Evolutionary conservation across 345 rosid species (phyloP).

Genomic region (Rhizophora apiculata): DNA sequence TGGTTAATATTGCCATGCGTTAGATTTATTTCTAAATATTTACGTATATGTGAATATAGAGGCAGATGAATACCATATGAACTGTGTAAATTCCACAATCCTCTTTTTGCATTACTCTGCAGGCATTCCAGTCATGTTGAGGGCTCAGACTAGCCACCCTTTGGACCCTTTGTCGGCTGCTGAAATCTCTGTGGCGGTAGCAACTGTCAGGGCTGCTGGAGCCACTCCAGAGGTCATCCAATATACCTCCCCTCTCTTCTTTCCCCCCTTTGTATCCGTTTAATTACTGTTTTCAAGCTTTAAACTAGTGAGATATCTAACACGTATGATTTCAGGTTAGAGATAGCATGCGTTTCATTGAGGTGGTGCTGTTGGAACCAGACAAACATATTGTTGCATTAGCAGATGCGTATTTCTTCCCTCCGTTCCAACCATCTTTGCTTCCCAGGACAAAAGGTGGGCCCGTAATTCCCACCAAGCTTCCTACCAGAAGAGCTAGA

Average conservation of each 20-base stretch:
- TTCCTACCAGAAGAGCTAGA: slow-evolving; percentile 86
- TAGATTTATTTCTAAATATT: too few species aligned
- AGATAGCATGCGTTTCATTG: slow-evolving; percentile 88
- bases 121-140: slow-evolving; percentile 61
- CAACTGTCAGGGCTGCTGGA: slow-evolving; percentile 90
- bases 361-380: slow-evolving; percentile 83
- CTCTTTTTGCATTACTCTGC: slow-evolving; percentile 21
- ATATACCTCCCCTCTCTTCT: neutral
- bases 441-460: slow-evolving; percentile 84
- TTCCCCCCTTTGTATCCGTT: neutral
- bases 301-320: slow-evolving; percentile 13
- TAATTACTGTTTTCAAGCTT: neutral
- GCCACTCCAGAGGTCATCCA: slow-evolving; percentile 77
- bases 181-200: slow-evolving; percentile 85
- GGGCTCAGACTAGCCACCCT: slow-evolving; percentile 80
- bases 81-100: too few species aligned
- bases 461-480: slow-evolving; percentile 74
- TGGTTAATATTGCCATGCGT: too few species aligned
- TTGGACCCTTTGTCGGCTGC: slow-evolving; percentile 86
- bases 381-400: slow-evolving; percentile 75
- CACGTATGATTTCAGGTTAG: slow-evolving; percentile 52
- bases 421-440: slow-evolving; percentile 89
- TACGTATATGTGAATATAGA: too few species aligned
- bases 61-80: too few species aligned
- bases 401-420: slow-evolving; percentile 92